Evolutionary conservation across 2,329 filamentous ascomycete genomes (phyloP).

Genomic region (Exophiala bonariae): DNA sequence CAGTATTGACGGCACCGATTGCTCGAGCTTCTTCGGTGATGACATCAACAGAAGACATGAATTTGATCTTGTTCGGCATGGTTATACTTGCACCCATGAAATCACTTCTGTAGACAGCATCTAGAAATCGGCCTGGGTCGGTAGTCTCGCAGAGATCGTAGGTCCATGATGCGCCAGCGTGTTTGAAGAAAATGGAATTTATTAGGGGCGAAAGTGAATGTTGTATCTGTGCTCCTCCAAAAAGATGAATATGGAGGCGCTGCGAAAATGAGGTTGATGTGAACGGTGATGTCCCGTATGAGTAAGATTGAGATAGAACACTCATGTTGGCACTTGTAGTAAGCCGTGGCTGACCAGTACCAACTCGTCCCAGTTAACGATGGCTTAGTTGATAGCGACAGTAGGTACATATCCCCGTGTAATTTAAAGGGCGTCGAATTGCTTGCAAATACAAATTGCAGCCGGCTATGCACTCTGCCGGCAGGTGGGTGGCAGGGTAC

Average conservation of each 20-base stretch:
- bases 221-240: conserved; percentile 4
- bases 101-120: conserved; percentile 1
- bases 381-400: no score
- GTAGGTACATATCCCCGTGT: no score
- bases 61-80: conserved; percentile 42
- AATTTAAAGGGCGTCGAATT: no score
- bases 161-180: conserved; percentile 2
- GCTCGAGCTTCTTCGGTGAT: conserved; percentile 42
- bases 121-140: conserved; percentile 1
- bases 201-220: conserved; percentile 7
- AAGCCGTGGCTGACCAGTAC: no score
- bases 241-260: conserved; percentile 2
- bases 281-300: conserved; percentile 8
- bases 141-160: conserved; percentile 11
- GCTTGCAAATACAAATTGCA: no score
- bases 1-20: conserved; percentile 44
- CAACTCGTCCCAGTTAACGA: no score
- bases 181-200: conserved; percentile 6
- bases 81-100: conserved; percentile 43
- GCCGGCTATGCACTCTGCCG: no score
- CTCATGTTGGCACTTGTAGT: not conserved
- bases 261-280: not conserved
- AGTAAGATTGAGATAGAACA: not conserved
- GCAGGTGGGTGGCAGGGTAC: no score
- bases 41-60: conserved; percentile 38